Evolutionary conservation across 2,329 filamentous ascomycete species (phyloP).

Genomic region (Xylaria digitata): DNA sequence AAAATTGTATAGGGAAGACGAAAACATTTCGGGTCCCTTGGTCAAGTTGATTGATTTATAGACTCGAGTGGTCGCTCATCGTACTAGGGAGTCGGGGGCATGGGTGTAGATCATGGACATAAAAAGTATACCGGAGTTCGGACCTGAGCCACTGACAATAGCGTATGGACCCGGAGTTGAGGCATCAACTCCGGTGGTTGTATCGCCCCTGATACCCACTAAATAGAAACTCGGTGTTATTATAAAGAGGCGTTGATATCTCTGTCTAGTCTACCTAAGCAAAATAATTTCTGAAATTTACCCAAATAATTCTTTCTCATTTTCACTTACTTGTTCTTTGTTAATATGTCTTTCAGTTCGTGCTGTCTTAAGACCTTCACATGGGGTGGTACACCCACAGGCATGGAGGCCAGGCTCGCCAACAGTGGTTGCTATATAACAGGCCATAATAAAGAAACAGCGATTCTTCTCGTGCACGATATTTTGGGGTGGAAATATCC

Average conservation of each 20-base stretch:
- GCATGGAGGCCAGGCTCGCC: constrained; percentile 52
- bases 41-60: background rate
- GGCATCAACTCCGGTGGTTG: constrained; percentile 3
- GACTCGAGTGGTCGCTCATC: background rate
- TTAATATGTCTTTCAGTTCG: constrained; percentile 25
- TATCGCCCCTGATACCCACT: background rate
- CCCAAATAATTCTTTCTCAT: background rate
- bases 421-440: constrained; percentile 54
- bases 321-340: background rate
- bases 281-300: background rate
- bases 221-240: background rate
- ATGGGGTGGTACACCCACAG: constrained; percentile 56
- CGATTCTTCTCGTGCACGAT: constrained; percentile 55
- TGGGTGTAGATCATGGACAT: background rate
- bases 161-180: background rate
- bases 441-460: constrained; percentile 46
- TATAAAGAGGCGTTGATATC: background rate
- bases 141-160: constrained; percentile 6
- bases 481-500: constrained; percentile 59
- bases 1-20: background rate
- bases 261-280: background rate
- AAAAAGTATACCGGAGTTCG: constrained; percentile 11
- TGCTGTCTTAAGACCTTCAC: constrained; percentile 55
- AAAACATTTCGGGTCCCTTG: too few species aligned
- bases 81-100: too few species aligned